Conservation (phyloP, 352 stramenopile genomes). For the Pythium sp. region DNA sequence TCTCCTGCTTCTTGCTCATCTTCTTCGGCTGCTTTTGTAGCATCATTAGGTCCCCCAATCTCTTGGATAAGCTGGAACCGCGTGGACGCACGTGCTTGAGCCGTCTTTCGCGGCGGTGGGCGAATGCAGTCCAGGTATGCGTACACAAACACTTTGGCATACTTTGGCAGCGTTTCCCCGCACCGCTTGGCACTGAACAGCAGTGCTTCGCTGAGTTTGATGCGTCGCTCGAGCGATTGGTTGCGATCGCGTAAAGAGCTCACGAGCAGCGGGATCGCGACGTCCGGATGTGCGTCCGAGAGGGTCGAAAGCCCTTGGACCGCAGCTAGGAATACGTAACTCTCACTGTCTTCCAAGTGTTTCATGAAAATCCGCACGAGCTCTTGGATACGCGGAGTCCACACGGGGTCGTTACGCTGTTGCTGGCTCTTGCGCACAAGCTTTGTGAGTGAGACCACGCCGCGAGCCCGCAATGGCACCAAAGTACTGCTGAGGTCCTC, state of each 20-base stretch:
- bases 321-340: conserved; percentile 83
- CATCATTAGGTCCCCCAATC: conserved; percentile 17
- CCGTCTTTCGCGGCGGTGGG: conserved; percentile 18
- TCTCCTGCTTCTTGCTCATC: conserved; percentile 8
- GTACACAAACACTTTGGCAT: conserved; percentile 74
- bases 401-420: conserved; percentile 37
- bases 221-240: conserved; percentile 61
- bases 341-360: conserved; percentile 69
- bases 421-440: conserved; percentile 59
- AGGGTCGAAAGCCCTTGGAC: conserved; percentile 70
- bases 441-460: conserved; percentile 72
- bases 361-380: conserved; percentile 59
- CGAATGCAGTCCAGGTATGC: conserved; percentile 80
- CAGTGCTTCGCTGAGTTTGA: conserved; percentile 83
- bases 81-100: conserved; percentile 1
- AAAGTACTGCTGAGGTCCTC: conserved; percentile 58
- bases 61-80: conserved; percentile 62
- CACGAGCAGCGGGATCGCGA: conserved; percentile 70
- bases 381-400: conserved; percentile 45
- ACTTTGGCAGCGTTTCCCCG: conserved; percentile 66
- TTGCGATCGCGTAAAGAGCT: conserved; percentile 37
- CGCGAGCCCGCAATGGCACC: conserved; percentile 70
- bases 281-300: conserved; percentile 52
- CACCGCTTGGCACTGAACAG: conserved; percentile 78
- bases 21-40: background rate